Evolutionary conservation across 345 rosid genomes (phyloP).

Genomic region (Gossypium thurberi): DNA sequence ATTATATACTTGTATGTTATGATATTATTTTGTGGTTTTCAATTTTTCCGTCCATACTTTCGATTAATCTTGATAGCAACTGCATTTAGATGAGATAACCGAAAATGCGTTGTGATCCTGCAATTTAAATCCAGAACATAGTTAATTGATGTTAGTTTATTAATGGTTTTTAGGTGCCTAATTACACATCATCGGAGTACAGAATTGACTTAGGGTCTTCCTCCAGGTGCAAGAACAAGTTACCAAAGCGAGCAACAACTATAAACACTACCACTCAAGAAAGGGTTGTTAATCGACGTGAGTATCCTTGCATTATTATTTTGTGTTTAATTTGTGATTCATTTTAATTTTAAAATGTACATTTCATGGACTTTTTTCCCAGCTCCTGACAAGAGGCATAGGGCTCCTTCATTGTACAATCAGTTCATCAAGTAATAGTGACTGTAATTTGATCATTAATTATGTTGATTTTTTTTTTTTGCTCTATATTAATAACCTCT

Average conservation of each 20-base stretch:
- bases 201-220: conserved; percentile 17
- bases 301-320: neutral
- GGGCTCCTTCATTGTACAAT: conserved; percentile 22
- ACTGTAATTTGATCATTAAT: neutral
- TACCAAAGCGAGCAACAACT: conserved; percentile 5
- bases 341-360: neutral
- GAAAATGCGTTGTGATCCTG: too few species aligned
- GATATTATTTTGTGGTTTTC: too few species aligned
- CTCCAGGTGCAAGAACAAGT: conserved; percentile 17
- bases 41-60: too few species aligned
- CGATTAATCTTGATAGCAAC: too few species aligned
- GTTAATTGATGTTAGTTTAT: neutral
- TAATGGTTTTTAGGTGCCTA: conserved; percentile 8
- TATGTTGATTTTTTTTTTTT: neutral
- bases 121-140: neutral
- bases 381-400: conserved; percentile 22
- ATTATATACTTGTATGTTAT: too few species aligned
- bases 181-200: conserved; percentile 4
- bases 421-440: conserved; percentile 21
- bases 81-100: too few species aligned
- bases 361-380: neutral
- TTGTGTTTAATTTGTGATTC: neutral
- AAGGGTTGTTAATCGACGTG: conserved; percentile 19
- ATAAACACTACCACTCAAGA: neutral
- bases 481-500: neutral